Evolutionary conservation across 2,329 filamentous ascomycete species (phyloP).

Genomic region (Colletotrichum aenigma): DNA sequence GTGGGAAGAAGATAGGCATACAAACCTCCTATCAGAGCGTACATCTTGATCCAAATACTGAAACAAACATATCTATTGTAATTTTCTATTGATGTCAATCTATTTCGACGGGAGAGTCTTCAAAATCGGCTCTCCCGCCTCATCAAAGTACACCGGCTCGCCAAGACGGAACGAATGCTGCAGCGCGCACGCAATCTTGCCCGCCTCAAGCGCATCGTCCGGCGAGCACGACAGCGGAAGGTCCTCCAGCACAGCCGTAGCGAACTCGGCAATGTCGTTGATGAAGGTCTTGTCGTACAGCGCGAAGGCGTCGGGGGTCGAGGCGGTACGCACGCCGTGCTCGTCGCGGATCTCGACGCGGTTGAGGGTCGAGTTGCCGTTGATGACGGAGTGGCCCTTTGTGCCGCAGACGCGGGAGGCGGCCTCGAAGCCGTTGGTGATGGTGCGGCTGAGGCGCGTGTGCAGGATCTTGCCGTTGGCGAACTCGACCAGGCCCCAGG

Average conservation of each 20-base stretch:
- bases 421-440: slow-evolving; percentile 38
- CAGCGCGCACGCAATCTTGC: not conserved
- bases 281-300: not conserved
- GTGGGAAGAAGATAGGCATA: no score
- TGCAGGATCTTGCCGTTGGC: slow-evolving; percentile 38
- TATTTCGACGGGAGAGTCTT: not conserved
- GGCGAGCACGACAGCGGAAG: not conserved
- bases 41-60: no score
- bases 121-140: not conserved
- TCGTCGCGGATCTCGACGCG: not conserved
- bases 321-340: not conserved
- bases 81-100: not conserved
- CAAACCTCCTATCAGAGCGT: no score
- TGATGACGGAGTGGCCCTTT: slow-evolving; percentile 30
- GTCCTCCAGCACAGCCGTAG: not conserved
- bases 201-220: not conserved
- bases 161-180: not conserved
- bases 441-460: slow-evolving; percentile 35
- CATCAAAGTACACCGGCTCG: not conserved
- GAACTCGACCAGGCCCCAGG: slow-evolving; percentile 38
- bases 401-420: slow-evolving; percentile 21
- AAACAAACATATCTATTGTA: no score
- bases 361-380: slow-evolving; percentile 22
- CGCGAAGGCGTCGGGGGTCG: not conserved
- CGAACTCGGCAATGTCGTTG: not conserved